Evolutionary conservation across 768 basidiomycete species (phyloP).

Genomic region (Podaxis sp.): DNA sequence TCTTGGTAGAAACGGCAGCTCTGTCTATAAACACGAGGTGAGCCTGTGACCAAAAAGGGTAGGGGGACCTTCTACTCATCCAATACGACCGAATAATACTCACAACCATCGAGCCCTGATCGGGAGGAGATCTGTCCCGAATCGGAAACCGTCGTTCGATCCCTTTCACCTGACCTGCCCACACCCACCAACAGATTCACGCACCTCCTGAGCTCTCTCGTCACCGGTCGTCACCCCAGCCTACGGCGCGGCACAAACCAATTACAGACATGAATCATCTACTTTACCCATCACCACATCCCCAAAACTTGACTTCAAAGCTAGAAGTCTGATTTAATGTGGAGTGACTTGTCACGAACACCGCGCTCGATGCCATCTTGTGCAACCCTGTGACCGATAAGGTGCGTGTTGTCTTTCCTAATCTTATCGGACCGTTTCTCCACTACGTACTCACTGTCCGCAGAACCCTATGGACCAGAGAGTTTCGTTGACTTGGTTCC

Average conservation of each 20-base stretch:
- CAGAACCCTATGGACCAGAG: not conserved
- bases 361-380: constrained; percentile 11
- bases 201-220: not conserved
- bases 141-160: constrained; percentile 15
- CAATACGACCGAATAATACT: constrained; percentile 19
- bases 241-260: not conserved
- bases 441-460: not conserved
- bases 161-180: constrained; percentile 9
- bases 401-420: constrained; percentile 20
- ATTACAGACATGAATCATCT: not conserved
- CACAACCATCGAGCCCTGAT: constrained; percentile 25
- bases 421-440: constrained; percentile 9
- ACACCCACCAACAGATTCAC: not conserved
- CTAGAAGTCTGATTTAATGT: constrained; percentile 14
- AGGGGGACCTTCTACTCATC: constrained; percentile 8
- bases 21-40: constrained; percentile 33
- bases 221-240: not conserved
- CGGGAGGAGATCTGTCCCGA: constrained; percentile 31
- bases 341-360: constrained; percentile 7
- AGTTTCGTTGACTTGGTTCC: not conserved
- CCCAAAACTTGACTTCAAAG: constrained; percentile 11
- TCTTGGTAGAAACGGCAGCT: constrained; percentile 25
- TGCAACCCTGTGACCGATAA: constrained; percentile 16
- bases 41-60: constrained; percentile 27
- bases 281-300: not conserved